Conservation (phyloP, 805 yeast species). For the Candida tibetensis region DNA sequence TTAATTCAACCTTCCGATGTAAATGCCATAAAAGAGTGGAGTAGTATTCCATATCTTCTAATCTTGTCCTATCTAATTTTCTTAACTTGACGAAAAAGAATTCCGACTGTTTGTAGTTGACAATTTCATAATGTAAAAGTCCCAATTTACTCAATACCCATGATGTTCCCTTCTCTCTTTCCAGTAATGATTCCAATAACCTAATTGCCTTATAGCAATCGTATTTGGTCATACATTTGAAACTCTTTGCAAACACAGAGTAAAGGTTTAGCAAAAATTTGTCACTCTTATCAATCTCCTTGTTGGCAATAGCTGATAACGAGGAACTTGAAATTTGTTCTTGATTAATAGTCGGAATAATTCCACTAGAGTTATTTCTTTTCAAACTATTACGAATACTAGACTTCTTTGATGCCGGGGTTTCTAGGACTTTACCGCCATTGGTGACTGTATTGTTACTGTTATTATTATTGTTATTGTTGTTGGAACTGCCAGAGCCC, state of each 20-base stretch:
- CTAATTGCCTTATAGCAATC: conserved; percentile 82
- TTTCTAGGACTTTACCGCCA: conserved; percentile 2
- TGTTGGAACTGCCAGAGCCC: conserved; percentile 1
- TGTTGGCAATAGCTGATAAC: conserved; percentile 11
- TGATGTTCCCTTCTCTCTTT: conserved; percentile 64
- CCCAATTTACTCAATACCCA: conserved; percentile 85
- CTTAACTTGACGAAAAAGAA: conserved; percentile 61
- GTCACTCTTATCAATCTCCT: conserved; percentile 33
- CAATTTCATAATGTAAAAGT: conserved; percentile 79
- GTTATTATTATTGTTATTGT: not conserved
- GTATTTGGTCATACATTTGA: conserved; percentile 56
- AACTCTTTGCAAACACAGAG: conserved; percentile 57
- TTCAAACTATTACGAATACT: conserved; percentile 6
- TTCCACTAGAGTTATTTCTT: conserved; percentile 8
- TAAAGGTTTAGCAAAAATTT: conserved; percentile 47
- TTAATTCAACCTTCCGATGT: conserved; percentile 72
- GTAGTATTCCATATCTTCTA: conserved; percentile 86
- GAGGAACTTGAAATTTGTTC: not conserved
- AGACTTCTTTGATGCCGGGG: conserved; percentile 5
- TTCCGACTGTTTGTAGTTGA: conserved; percentile 76
- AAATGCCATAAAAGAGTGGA: conserved; percentile 93
- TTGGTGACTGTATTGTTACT: conserved; percentile 4
- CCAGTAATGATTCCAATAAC: conserved; percentile 61
- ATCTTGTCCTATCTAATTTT: conserved; percentile 68
- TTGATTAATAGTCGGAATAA: conserved; percentile 4